These are phyloP conservation scores for Drosera capensis DNA, from an alignment of 148 eudicot species.

Conservation along the genomic window DNA sequence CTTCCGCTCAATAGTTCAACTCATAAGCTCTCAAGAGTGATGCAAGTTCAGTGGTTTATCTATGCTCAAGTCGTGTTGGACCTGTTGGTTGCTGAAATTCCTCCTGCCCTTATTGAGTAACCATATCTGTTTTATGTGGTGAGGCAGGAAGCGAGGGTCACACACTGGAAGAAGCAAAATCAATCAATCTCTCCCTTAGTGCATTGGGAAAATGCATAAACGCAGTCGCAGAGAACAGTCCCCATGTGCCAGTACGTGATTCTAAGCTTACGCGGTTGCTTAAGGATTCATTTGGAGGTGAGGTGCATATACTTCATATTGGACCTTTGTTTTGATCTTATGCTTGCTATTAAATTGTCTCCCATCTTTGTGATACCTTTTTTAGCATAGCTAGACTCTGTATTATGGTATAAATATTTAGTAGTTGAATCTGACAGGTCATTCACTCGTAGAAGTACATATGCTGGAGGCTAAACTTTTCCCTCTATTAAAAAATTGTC, in stretches of 20 bases:
- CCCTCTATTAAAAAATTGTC: not conserved
- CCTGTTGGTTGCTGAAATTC: not conserved
- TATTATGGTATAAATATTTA: not conserved
- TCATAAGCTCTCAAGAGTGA: too few species aligned
- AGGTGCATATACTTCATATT: slow-evolving; percentile 5
- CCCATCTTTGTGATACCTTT: too few species aligned
- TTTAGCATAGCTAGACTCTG: not conserved
- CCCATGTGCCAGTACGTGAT: slow-evolving; percentile 98
- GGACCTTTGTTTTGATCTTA: not conserved
- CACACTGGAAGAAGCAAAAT: slow-evolving; percentile 92
- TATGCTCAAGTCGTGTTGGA: too few species aligned
- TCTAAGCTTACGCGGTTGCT: slow-evolving; percentile 98
- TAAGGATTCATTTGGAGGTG: slow-evolving; percentile 99
- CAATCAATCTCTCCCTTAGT: slow-evolving; percentile 94
- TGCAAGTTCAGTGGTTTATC: too few species aligned
- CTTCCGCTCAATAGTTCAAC: too few species aligned
- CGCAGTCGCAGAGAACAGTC: slow-evolving; percentile 96
- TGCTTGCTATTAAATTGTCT: too few species aligned
- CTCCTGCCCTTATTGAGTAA: not conserved
- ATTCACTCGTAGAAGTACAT: too few species aligned
- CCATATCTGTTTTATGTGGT: slow-evolving; percentile 1
- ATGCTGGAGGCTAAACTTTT: too few species aligned
- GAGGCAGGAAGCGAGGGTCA: slow-evolving; percentile 97
- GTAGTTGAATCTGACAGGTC: not conserved
- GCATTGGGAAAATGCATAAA: slow-evolving; percentile 98